Percentiles rank a stretch among this genome's conserved stretches.
Conservation (phyloP, 805 yeast genomes). For the Alloascoidea africana region DNA sequence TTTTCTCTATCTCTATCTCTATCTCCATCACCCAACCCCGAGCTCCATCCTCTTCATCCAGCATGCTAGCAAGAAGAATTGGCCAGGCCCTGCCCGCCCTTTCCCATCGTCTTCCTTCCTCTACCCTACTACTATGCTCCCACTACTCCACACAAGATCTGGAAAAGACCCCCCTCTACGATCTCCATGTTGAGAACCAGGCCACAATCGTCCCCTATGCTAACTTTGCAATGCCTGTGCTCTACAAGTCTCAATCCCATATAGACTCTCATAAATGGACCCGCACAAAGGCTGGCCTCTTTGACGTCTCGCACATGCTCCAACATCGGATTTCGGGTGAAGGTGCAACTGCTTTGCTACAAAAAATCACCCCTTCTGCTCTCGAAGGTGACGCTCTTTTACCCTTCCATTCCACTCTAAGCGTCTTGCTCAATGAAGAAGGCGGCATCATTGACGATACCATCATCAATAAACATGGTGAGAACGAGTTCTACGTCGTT, state of each 20-base stretch:
- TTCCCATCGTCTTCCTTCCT: no score
- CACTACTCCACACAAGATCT: neutral
- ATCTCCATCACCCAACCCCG: no score
- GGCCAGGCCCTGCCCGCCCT: no score
- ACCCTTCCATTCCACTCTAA: constrained; percentile 51
- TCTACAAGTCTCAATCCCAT: constrained; percentile 74
- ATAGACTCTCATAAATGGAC: constrained; percentile 94
- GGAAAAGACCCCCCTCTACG: constrained; percentile 65
- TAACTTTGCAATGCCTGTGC: constrained; percentile 90
- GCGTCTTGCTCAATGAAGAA: constrained; percentile 54
- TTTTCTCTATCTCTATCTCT: no score
- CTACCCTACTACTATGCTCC: no score
- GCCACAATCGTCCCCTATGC: constrained; percentile 95
- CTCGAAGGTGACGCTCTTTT: constrained; percentile 32
- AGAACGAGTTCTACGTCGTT: constrained; percentile 64
- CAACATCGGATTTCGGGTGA: constrained; percentile 72
- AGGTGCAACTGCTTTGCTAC: constrained; percentile 50
- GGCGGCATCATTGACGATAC: constrained; percentile 94
- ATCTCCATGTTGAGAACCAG: constrained; percentile 59
- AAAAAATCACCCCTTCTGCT: constrained; percentile 83
- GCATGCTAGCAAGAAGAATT: no score
- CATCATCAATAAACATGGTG: constrained; percentile 71
- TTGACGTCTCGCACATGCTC: constrained; percentile 95
- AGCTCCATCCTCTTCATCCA: no score
- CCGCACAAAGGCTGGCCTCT: constrained; percentile 71